These are phyloP conservation scores for Cryptococcus sp. DNA, from an alignment of 1,284 basidiomycete species.

Conservation along the genomic window DNA sequence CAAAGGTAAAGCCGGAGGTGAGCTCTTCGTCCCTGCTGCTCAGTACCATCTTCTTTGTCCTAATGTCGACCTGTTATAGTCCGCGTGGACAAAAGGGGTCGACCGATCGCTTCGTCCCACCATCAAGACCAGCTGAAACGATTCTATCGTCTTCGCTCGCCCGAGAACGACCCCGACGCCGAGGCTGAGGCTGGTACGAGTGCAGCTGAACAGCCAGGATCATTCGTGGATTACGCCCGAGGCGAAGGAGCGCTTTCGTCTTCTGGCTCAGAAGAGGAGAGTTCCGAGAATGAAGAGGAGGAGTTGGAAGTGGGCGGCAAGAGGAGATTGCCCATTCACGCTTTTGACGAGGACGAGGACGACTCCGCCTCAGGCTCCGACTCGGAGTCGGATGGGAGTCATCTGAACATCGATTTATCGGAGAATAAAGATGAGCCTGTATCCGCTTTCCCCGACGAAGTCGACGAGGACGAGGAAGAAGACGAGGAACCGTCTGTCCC, in stretches of 20 bases:
- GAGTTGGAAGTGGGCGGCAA: conserved; percentile 57
- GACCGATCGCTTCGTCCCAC: conserved; percentile 67
- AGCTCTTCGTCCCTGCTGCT: not conserved
- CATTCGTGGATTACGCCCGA: conserved; percentile 76
- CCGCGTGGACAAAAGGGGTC: conserved; percentile 89
- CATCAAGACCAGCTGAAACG: conserved; percentile 74
- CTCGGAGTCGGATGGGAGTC: conserved; percentile 19
- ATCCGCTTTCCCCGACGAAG: conserved; percentile 37
- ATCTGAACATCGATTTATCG: conserved; percentile 62
- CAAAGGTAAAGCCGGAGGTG: conserved; percentile 12
- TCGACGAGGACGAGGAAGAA: conserved; percentile 41
- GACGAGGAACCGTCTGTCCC: conserved; percentile 47
- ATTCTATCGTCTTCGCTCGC: conserved; percentile 70
- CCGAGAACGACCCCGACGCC: conserved; percentile 29
- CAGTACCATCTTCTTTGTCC: not conserved
- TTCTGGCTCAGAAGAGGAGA: conserved; percentile 71
- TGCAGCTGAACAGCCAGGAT: conserved; percentile 18
- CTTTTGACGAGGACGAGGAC: conserved; percentile 46
- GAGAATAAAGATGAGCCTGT: conserved; percentile 65
- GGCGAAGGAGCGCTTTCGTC: conserved; percentile 83
- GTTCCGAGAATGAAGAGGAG: conserved; percentile 52
- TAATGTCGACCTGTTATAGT: conserved; percentile 47
- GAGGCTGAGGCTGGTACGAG: conserved; percentile 56
- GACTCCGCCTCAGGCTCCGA: conserved; percentile 47
- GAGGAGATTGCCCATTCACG: conserved; percentile 36